Percentiles rank a stretch among this genome's conserved stretches.
Conservation (phyloP, 768 basidiomycete genomes). For the Termitomyces sp. region DNA sequence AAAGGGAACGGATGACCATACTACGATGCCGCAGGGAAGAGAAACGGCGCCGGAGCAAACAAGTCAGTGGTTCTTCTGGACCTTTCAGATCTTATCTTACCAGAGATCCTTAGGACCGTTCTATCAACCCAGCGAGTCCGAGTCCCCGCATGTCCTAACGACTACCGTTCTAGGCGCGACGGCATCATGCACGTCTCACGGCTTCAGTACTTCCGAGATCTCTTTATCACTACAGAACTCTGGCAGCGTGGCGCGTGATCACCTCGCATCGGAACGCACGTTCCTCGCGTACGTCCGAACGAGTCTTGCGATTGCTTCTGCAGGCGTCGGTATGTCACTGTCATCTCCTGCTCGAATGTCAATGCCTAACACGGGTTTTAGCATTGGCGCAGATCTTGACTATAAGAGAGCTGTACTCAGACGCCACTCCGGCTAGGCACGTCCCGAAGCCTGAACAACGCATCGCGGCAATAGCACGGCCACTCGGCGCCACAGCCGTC, state of each 20-base stretch:
- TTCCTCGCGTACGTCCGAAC: slow-evolving; percentile 52
- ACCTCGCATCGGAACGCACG: slow-evolving; percentile 48
- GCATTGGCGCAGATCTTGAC: slow-evolving; percentile 48
- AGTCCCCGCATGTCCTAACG: not conserved
- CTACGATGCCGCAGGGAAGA: not conserved
- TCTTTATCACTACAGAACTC: slow-evolving; percentile 35
- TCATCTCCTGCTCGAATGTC: not conserved
- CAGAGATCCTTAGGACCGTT: not conserved
- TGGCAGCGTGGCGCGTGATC: slow-evolving; percentile 48
- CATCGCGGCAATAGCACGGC: slow-evolving; percentile 26
- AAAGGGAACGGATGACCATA: not conserved
- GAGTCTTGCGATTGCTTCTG: slow-evolving; percentile 41
- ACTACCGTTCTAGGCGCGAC: not conserved
- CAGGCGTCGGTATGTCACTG: slow-evolving; percentile 34
- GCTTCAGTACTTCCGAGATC: not conserved
- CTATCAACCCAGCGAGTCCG: not conserved
- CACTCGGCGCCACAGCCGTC: slow-evolving; percentile 40
- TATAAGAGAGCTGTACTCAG: slow-evolving; percentile 23
- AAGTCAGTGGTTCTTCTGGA: not conserved
- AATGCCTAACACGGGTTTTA: not conserved
- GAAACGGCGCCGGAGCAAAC: not conserved
- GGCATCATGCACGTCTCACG: not conserved
- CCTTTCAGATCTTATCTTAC: not conserved
- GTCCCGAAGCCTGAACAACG: not conserved
- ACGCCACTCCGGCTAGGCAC: not conserved